Percentiles rank a stretch among this genome's conserved stretches.
Evolutionary conservation across 805 yeast species (phyloP).

Genomic region (Lachancea fermentati): DNA sequence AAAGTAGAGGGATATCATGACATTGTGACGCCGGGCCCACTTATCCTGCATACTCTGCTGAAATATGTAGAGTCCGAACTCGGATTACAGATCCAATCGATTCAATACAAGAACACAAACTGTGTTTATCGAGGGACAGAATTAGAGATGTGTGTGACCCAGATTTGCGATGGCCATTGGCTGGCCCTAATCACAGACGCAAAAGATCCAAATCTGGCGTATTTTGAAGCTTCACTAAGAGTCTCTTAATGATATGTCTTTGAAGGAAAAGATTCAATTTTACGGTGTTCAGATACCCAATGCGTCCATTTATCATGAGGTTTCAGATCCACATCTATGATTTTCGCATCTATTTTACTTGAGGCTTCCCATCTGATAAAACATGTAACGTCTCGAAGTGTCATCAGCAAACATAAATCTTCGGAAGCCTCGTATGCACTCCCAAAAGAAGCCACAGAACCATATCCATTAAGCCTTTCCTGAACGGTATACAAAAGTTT

Average conservation of each 20-base stretch:
- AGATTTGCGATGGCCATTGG: slow-evolving; percentile 5
- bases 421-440: slow-evolving; percentile 15
- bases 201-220: slow-evolving; percentile 16
- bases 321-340: slow-evolving; percentile 53
- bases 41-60: slow-evolving; percentile 55
- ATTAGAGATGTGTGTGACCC: slow-evolving; percentile 20
- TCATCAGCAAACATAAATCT: slow-evolving; percentile 30
- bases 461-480: slow-evolving; percentile 3
- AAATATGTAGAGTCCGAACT: slow-evolving; percentile 40
- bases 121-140: slow-evolving; percentile 38
- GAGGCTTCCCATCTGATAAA: slow-evolving; percentile 25
- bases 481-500: slow-evolving; percentile 22
- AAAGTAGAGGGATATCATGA: slow-evolving; percentile 53
- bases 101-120: slow-evolving; percentile 40
- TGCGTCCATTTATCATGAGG: slow-evolving; percentile 40
- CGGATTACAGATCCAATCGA: slow-evolving; percentile 20
- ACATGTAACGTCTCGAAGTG: slow-evolving; percentile 36
- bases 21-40: slow-evolving; percentile 76
- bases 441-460: slow-evolving; percentile 1
- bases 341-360: slow-evolving; percentile 10
- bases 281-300: slow-evolving; percentile 42
- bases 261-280: slow-evolving; percentile 8
- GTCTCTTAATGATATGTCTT: slow-evolving; percentile 1
- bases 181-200: slow-evolving; percentile 7
- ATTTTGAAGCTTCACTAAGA: not conserved